Percentiles rank a stretch among this genome's conserved stretches.
phyloP scores from a whole-genome alignment of 129 eudicot genomes.

The Flaveria bidentis region DNA sequence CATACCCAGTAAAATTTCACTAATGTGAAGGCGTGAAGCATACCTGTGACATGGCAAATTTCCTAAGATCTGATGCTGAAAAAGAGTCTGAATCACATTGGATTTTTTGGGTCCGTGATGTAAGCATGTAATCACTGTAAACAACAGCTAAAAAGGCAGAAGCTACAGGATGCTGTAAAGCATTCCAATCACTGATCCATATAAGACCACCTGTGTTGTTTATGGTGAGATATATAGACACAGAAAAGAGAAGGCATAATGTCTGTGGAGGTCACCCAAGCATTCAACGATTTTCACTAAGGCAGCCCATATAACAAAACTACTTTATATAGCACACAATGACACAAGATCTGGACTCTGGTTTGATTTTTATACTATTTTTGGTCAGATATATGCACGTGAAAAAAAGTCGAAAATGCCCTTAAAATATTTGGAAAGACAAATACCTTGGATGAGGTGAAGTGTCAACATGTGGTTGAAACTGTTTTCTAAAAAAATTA shows the following conservation, averaged over 20 bases:
- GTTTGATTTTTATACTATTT: not conserved
- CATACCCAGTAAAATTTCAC: too few relatives aligned
- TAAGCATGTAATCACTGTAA: slow-evolving; percentile 93
- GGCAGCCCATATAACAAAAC: not conserved
- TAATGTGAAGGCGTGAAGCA: slow-evolving; percentile 11
- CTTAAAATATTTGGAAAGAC: not conserved
- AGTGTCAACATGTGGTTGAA: not conserved
- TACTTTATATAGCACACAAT: not conserved
- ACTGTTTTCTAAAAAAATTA: not conserved
- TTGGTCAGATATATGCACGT: not conserved
- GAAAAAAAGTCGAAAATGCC: not conserved
- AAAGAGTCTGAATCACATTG: slow-evolving; percentile 59
- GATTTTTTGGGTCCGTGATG: slow-evolving; percentile 67
- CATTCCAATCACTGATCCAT: slow-evolving; percentile 93
- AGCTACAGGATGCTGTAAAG: slow-evolving; percentile 94
- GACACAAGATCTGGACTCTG: too few relatives aligned
- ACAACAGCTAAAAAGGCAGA: slow-evolving; percentile 83
- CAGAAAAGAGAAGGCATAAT: not conserved
- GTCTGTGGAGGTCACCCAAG: not conserved
- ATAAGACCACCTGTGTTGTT: slow-evolving; percentile 37
- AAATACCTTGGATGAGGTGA: not conserved
- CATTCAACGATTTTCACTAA: slow-evolving; percentile 1
- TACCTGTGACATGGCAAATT: slow-evolving; percentile 91
- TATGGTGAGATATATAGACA: slow-evolving; percentile 4
- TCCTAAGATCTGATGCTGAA: slow-evolving; percentile 68